Evolutionary conservation across 2,329 filamentous ascomycete genomes (phyloP).

Genomic region (Arthrobotrys megalospora): DNA sequence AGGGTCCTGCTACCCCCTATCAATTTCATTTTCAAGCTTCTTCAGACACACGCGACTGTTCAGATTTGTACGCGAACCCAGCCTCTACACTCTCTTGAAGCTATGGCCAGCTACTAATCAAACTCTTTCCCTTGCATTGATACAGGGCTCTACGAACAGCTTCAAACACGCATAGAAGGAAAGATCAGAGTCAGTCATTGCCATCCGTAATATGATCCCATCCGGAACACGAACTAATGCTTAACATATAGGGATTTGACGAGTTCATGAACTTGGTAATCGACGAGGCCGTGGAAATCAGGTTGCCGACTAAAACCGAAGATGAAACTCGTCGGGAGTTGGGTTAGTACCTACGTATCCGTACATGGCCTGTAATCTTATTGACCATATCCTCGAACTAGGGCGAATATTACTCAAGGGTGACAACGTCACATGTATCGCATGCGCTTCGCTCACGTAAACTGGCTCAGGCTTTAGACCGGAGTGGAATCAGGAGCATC

Average conservation of each 20-base stretch:
- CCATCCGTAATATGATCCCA: background rate
- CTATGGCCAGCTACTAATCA: constrained; percentile 1
- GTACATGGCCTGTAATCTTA: background rate
- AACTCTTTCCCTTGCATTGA: background rate
- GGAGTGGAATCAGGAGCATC: background rate
- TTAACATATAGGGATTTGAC: constrained; percentile 82
- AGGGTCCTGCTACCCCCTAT: constrained; percentile 82
- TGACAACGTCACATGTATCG: constrained; percentile 72
- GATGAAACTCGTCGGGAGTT: constrained; percentile 83
- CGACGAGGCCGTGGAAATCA: constrained; percentile 94
- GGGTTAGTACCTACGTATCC: constrained; percentile 72
- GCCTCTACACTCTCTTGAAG: background rate
- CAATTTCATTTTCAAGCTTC: constrained; percentile 94
- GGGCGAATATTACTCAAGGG: constrained; percentile 78
- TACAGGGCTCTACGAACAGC: constrained; percentile 86
- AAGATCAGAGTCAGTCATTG: constrained; percentile 85
- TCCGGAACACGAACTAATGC: background rate
- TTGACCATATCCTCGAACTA: constrained; percentile 63
- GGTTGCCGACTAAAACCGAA: constrained; percentile 83
- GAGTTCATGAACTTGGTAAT: constrained; percentile 99
- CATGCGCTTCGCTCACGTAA: constrained; percentile 57
- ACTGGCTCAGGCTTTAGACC: background rate
- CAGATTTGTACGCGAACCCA: constrained; percentile 77
- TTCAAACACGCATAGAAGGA: constrained; percentile 93
- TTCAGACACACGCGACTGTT: constrained; percentile 84